Evolutionary conservation across 2,329 filamentous ascomycete genomes (phyloP).

Genomic region (Akanthomyces dipterigenus): DNA sequence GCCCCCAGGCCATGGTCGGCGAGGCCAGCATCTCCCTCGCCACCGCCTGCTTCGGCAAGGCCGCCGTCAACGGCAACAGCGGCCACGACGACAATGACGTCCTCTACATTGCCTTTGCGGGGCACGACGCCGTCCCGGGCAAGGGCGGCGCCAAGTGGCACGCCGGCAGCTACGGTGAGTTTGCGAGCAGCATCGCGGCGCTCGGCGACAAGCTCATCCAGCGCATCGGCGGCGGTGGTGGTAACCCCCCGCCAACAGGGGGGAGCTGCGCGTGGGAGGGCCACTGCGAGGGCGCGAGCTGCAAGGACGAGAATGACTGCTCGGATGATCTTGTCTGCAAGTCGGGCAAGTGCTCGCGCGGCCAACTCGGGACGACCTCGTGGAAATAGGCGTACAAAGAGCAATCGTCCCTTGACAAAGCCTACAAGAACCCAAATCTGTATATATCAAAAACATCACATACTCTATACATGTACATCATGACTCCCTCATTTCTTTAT

Average conservation of each 20-base stretch:
- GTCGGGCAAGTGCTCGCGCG: conserved; percentile 16
- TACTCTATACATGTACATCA: neutral
- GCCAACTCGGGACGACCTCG: neutral
- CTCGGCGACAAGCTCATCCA: conserved; percentile 47
- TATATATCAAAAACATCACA: neutral
- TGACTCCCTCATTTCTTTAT: neutral
- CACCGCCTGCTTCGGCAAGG: conserved; percentile 46
- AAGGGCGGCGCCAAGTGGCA: conserved; percentile 46
- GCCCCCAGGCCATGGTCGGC: conserved; percentile 40
- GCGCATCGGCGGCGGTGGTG: conserved; percentile 19
- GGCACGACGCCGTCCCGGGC: conserved; percentile 50
- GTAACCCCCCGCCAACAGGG: conserved; percentile 1
- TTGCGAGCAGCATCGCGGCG: conserved; percentile 44
- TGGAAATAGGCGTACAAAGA: neutral
- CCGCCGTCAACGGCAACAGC: conserved; percentile 43
- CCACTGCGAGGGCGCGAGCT: conserved; percentile 18
- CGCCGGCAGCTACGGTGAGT: conserved; percentile 39
- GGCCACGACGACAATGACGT: conserved; percentile 53
- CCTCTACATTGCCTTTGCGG: conserved; percentile 55
- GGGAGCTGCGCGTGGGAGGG: conserved; percentile 17
- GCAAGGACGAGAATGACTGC: conserved; percentile 18
- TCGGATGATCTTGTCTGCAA: conserved; percentile 19
- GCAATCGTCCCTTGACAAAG: neutral
- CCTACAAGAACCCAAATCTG: neutral
- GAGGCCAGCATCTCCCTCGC: conserved; percentile 53